phyloP scores from a whole-genome alignment of 2,329 filamentous ascomycete species.

The Cordyceps farinosa region DNA sequence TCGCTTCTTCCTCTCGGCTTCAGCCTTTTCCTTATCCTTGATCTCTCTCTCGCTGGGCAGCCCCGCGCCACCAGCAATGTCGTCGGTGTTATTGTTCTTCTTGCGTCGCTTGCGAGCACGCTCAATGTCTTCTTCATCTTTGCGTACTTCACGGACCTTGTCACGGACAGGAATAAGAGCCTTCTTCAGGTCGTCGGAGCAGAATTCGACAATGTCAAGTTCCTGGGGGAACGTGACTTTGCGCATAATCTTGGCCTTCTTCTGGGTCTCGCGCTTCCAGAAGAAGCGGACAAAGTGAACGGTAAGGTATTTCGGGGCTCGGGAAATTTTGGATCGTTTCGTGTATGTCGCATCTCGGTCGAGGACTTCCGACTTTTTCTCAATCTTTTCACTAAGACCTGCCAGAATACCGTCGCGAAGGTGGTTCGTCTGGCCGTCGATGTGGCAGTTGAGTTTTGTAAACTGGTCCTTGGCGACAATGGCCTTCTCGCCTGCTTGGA shows the following conservation, averaged over 20 bases:
- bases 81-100: conserved; percentile 50
- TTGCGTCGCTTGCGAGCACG: conserved; percentile 90
- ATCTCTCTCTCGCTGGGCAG: conserved; percentile 50
- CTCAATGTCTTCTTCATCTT: conserved; percentile 92
- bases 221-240: conserved; percentile 96
- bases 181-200: conserved; percentile 81
- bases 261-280: conserved; percentile 92
- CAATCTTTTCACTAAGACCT: conserved; percentile 80
- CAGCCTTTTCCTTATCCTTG: conserved; percentile 47
- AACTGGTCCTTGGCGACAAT: conserved; percentile 70
- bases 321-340: conserved; percentile 84
- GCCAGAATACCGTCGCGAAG: conserved; percentile 82
- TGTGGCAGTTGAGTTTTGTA: conserved; percentile 94
- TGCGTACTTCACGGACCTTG: conserved; percentile 90
- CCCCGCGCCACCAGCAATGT: conserved; percentile 44
- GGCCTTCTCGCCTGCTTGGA: conserved; percentile 68
- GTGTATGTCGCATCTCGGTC: conserved; percentile 80
- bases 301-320: conserved; percentile 90
- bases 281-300: conserved; percentile 98
- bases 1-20: conserved; percentile 46
- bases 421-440: conserved; percentile 82
- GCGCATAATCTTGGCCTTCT: conserved; percentile 99
- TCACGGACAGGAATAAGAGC: conserved; percentile 88
- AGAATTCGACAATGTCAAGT: conserved; percentile 90
- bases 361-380: conserved; percentile 79